Conservation (phyloP, 2,329 filamentous ascomycete genomes). For the Bretziella fagacearum region DNA sequence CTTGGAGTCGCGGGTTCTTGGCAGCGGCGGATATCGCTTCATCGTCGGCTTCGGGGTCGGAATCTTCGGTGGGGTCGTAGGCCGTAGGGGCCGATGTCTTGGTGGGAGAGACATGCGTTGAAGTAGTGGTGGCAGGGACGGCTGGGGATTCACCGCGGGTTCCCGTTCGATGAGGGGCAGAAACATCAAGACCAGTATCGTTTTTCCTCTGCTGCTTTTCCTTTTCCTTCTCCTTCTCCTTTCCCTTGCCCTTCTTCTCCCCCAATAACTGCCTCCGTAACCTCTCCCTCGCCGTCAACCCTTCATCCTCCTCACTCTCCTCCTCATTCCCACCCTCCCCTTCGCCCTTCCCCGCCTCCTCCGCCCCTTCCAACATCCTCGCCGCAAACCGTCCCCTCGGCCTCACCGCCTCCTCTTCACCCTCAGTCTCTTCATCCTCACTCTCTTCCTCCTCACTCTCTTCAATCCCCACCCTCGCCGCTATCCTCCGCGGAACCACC, state of each 20-base stretch:
- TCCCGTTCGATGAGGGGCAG: no score
- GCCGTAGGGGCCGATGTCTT: conserved; percentile 19
- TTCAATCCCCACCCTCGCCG: background rate
- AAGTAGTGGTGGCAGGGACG: no score
- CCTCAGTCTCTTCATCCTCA: no score
- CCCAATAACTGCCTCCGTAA: conserved; percentile 12
- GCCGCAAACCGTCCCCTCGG: conserved; percentile 49
- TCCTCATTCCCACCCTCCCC: conserved; percentile 27
- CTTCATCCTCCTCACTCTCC: conserved; percentile 17
- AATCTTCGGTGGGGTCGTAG: conserved; percentile 20
- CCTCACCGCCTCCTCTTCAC: conserved; percentile 24
- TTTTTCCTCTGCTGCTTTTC: conserved; percentile 14
- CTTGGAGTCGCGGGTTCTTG: conserved; percentile 46
- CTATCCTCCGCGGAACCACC: no score
- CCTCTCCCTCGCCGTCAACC: conserved; percentile 8
- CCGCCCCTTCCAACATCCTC: conserved; percentile 34
- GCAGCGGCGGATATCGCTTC: conserved; percentile 27
- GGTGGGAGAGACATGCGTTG: no score
- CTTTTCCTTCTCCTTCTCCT: conserved; percentile 21
- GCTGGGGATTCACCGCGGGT: no score
- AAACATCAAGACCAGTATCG: conserved; percentile 19
- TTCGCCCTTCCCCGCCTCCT: conserved; percentile 20
- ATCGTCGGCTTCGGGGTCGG: conserved; percentile 24
- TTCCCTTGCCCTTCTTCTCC: conserved; percentile 20
- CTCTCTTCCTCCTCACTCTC: conserved; percentile 17